These are phyloP conservation scores for Emiliania huxleyi DNA, from an alignment of 78 protist genomes.

Conservation along the genomic window DNA sequence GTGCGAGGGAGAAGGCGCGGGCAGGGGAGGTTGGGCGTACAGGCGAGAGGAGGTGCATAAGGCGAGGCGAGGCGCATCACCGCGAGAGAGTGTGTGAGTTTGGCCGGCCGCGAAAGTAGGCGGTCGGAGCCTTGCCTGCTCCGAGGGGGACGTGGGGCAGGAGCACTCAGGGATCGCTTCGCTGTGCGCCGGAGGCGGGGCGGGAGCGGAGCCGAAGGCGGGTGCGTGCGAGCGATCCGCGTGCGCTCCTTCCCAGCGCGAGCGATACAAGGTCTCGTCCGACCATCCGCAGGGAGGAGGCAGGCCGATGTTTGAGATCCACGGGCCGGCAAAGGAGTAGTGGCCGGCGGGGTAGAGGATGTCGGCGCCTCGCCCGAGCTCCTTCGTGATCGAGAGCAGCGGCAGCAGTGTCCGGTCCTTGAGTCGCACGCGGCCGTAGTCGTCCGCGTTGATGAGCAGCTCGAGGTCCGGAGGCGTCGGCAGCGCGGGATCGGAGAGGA, in stretches of 20 bases:
- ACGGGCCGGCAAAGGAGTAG: neutral
- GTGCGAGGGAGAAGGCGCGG: no score
- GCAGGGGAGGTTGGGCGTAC: no score
- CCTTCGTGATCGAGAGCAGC: neutral
- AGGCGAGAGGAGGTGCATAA: no score
- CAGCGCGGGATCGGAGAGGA: neutral
- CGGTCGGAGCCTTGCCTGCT: neutral
- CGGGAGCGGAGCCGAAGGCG: no score
- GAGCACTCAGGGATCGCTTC: no score
- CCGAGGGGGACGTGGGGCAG: no score
- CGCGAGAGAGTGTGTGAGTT: neutral
- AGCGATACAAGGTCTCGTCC: neutral
- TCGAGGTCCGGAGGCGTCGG: neutral
- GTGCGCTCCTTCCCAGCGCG: neutral
- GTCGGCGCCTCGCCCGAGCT: neutral
- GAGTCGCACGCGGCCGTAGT: neutral
- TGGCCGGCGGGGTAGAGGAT: neutral
- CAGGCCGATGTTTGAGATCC: neutral
- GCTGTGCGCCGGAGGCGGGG: no score
- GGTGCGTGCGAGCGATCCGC: no score
- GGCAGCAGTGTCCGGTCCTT: neutral
- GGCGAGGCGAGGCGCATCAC: neutral
- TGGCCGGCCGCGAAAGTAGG: neutral
- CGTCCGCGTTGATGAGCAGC: neutral
- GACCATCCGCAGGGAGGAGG: neutral